Evolutionary conservation across 352 stramenopile species (phyloP).

Genomic region (Hyaloperonospora brassicae): DNA sequence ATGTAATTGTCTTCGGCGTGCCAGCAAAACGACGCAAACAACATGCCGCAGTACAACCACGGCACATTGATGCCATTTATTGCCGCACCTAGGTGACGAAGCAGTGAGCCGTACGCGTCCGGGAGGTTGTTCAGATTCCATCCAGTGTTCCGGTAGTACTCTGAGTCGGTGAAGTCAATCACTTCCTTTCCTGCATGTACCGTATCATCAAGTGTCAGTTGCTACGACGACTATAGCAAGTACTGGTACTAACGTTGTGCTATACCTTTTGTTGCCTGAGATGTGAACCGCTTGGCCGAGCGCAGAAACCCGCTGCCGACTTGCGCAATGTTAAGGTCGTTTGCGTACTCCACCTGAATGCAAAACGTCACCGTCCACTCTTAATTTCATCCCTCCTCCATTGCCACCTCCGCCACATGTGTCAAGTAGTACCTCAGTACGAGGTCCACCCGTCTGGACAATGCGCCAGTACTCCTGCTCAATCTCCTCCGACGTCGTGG

Average conservation of each 20-base stretch:
- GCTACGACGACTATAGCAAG: not conserved
- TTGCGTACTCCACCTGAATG: constrained; percentile 83
- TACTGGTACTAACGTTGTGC: not conserved
- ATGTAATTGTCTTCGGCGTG: constrained; percentile 99
- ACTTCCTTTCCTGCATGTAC: constrained; percentile 23
- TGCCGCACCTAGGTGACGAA: constrained; percentile 89
- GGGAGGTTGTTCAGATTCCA: constrained; percentile 99
- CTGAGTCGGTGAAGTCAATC: constrained; percentile 44
- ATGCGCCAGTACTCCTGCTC: constrained; percentile 87
- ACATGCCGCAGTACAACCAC: constrained; percentile 97
- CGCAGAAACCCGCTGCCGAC: constrained; percentile 79
- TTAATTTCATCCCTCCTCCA: too few relatives aligned
- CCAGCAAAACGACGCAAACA: constrained; percentile 98
- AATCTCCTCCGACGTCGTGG: constrained; percentile 54
- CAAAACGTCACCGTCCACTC: not conserved
- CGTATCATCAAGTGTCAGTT: constrained; percentile 2
- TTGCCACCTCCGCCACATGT: too few relatives aligned
- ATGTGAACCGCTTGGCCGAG: constrained; percentile 27
- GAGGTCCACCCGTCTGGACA: constrained; percentile 47
- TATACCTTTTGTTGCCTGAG: constrained; percentile 27
- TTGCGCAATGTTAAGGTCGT: constrained; percentile 76
- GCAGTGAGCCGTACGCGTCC: constrained; percentile 84
- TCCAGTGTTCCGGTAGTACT: constrained; percentile 73
- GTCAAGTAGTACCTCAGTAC: constrained; percentile 20
- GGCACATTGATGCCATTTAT: constrained; percentile 97